Evolutionary conservation across 2,329 filamentous ascomycete genomes (phyloP), one percentile per base, ranked within the genome.

Genomic region (Huntiella abstrusa): DNA sequence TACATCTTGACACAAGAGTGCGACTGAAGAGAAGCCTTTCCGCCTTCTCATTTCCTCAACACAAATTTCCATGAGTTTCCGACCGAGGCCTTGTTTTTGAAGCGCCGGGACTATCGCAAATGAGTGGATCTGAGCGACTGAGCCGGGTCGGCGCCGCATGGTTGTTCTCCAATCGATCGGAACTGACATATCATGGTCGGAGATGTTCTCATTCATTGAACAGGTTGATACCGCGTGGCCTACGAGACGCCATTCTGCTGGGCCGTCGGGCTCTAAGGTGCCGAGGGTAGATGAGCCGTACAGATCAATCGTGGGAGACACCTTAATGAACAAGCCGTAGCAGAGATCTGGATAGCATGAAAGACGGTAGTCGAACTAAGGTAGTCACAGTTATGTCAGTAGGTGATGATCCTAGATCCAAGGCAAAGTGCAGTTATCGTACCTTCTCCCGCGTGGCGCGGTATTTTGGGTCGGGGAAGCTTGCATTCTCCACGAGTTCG

Each of bases 111-210:
- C 68, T 4, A 94, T 78, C 13, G 82, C 83, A 4, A 95, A 68
- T 0, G 83, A 88, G 61, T 95, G 87, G 43, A 94, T 64, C 47
- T 77, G 83, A 47, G 94, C 70, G 0, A 83, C 92, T 38, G 75
- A 64, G 35, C 85, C 85, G 12, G 22, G 4, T 19, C 48, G 44
- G 7, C 35, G n/a, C n/a, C 12, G 34, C 8, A 17, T 12, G 62
- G 62, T 42, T 64, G 62, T 42, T 67, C 65, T 65, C 78, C 81
- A 88, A 57, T 80, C 70, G 35, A 65, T 59, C 1, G 85, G 84
- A 37, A 79, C 68, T 16, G 68, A 71, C 83, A 94, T 93, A 52
- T 83, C 76, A 5, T 68, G 68, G 55, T 93, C 85, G 1, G 77
- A 82, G 46, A 92, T 75, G 37, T 73, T 61, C 0, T 63, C 57